phyloP scores from a whole-genome alignment of 495 filamentous ascomycete genomes.

The Penicillium coffeae region DNA sequence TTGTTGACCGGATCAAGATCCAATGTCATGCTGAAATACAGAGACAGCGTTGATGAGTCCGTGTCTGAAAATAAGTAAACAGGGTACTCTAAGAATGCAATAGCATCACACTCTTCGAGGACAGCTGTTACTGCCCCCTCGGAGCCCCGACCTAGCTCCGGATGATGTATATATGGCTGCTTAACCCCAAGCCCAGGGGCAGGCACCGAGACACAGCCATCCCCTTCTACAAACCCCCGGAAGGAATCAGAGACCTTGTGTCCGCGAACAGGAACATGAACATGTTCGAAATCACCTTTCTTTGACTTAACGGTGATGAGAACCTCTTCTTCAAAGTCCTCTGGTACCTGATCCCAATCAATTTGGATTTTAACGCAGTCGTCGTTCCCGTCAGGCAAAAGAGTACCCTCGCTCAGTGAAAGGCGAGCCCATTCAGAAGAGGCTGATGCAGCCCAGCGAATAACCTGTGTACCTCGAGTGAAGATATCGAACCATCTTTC shows the following conservation, averaged over 20 bases:
- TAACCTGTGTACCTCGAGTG: conserved; percentile 54
- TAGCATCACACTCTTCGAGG: background rate
- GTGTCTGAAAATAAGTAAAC: conserved; percentile 59
- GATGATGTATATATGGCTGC: conserved; percentile 20
- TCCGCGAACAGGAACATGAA: conserved; percentile 57
- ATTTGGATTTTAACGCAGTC: conserved; percentile 51
- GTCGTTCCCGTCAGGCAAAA: conserved; percentile 37
- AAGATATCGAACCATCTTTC: conserved; percentile 67
- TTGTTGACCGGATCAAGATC: conserved; percentile 58
- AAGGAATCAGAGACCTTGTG: conserved; percentile 51
- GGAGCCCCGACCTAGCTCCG: conserved; percentile 9
- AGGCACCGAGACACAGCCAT: conserved; percentile 44
- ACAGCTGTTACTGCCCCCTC: conserved; percentile 18
- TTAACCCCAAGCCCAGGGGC: conserved; percentile 32
- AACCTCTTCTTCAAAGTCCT: conserved; percentile 16
- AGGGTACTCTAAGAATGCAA: conserved; percentile 52
- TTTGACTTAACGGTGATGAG: conserved; percentile 38
- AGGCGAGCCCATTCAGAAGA: conserved; percentile 54
- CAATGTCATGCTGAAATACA: conserved; percentile 57
- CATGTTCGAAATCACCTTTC: conserved; percentile 50
- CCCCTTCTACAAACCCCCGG: conserved; percentile 62
- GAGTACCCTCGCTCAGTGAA: conserved; percentile 50
- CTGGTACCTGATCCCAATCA: conserved; percentile 33
- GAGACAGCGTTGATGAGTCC: conserved; percentile 48
- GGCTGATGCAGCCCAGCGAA: conserved; percentile 53